Evolutionary conservation across 2,329 filamentous ascomycete genomes (phyloP).

Genomic region (Botrytis squamosa): DNA sequence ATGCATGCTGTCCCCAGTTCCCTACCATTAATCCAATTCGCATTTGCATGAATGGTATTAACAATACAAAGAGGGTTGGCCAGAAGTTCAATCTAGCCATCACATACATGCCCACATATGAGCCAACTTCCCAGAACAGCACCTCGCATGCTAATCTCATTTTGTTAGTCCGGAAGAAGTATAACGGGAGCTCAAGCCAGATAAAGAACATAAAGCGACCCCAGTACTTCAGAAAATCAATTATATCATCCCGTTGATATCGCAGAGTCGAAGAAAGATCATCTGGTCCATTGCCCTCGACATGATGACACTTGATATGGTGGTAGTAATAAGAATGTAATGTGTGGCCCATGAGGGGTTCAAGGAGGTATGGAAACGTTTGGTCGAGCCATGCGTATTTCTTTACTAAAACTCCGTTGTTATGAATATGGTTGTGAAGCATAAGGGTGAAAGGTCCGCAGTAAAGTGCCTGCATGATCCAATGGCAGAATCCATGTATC

Average conservation of each 20-base stretch:
- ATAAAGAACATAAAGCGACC: conserved; percentile 71
- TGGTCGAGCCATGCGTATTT: conserved; percentile 57
- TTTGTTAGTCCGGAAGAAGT: conserved; percentile 67
- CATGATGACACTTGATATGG: conserved; percentile 82
- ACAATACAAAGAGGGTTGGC: conserved; percentile 58
- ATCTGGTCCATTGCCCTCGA: conserved; percentile 75
- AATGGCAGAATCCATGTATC: conserved; percentile 65
- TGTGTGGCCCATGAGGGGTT: conserved; percentile 78
- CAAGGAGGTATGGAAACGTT: conserved; percentile 69
- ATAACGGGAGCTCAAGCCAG: conserved; percentile 73
- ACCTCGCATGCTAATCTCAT: conserved; percentile 52
- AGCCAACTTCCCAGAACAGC: conserved; percentile 59
- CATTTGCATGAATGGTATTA: conserved; percentile 65
- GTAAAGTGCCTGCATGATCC: conserved; percentile 64
- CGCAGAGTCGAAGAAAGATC: conserved; percentile 75
- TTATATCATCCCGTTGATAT: conserved; percentile 68
- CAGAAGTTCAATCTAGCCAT: conserved; percentile 50
- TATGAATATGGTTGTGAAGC: conserved; percentile 84
- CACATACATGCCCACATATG: conserved; percentile 56
- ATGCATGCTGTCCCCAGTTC: conserved; percentile 82
- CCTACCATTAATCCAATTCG: conserved; percentile 74
- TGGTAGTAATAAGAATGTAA: conserved; percentile 87
- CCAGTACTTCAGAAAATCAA: conserved; percentile 69
- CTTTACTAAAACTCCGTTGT: conserved; percentile 64
- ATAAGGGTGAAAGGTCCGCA: conserved; percentile 75